Percentiles rank a stretch among this genome's conserved stretches.
Conservation (phyloP, 2,329 filamentous ascomycete genomes). For the Plectosphaerella plurivora region DNA sequence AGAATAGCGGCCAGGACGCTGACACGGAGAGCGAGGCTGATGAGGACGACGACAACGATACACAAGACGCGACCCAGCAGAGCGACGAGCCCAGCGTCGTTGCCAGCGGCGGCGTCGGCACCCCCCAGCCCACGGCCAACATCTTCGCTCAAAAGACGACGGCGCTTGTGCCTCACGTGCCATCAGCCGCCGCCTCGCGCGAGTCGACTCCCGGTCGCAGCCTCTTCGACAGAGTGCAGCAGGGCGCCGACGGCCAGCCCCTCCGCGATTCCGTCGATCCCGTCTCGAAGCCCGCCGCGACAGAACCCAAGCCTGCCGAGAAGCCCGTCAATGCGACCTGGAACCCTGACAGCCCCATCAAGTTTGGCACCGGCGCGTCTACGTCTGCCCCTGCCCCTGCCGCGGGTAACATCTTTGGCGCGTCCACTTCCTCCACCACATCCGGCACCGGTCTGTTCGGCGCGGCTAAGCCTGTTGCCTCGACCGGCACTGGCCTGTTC, state of each 20-base stretch:
- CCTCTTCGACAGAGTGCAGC: slow-evolving; percentile 52
- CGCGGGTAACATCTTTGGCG: slow-evolving; percentile 9
- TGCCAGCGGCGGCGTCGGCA: slow-evolving; percentile 34
- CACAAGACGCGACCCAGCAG: slow-evolving; percentile 36
- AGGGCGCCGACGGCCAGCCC: slow-evolving; percentile 44
- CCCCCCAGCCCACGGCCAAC: slow-evolving; percentile 29
- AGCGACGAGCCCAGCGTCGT: slow-evolving; percentile 38
- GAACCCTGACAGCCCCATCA: slow-evolving; percentile 48
- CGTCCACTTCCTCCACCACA: slow-evolving; percentile 13
- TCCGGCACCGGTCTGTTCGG: slow-evolving; percentile 28
- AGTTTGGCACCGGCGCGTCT: slow-evolving; percentile 38
- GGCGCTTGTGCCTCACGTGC: slow-evolving; percentile 9
- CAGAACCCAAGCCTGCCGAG: slow-evolving; percentile 19
- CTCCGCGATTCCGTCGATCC: slow-evolving; percentile 28
- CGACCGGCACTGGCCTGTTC: slow-evolving; percentile 26
- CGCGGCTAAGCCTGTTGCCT: slow-evolving; percentile 24
- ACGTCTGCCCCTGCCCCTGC: slow-evolving; percentile 2
- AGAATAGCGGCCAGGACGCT: slow-evolving; percentile 47
- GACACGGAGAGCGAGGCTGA: slow-evolving; percentile 42
- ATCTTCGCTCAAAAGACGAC: slow-evolving; percentile 24
- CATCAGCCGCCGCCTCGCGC: slow-evolving; percentile 24
- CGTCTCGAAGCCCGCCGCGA: slow-evolving; percentile 20
- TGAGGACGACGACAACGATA: slow-evolving; percentile 34
- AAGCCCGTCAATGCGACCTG: slow-evolving; percentile 41
- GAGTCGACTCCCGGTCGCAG: slow-evolving; percentile 43